phyloP scores from a whole-genome alignment of 805 yeast species.

The Metschnikowia hibisci region DNA sequence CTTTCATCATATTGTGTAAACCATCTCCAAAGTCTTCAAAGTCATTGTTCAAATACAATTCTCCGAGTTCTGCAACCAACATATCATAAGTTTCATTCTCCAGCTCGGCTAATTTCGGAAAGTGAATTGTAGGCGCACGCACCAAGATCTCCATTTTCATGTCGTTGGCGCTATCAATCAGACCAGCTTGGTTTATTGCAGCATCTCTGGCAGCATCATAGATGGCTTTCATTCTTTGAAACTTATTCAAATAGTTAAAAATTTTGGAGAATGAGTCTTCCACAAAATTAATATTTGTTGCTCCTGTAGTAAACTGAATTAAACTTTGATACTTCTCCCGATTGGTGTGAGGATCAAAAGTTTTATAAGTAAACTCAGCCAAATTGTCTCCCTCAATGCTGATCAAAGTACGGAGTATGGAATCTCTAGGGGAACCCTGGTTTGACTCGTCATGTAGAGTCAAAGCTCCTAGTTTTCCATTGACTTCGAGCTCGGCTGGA shows the following conservation, averaged over 20 bases:
- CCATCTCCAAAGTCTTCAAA: constrained; percentile 36
- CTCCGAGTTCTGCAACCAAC: constrained; percentile 76
- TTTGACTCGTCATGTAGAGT: constrained; percentile 73
- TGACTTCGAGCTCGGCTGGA: constrained; percentile 74
- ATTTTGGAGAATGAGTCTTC: constrained; percentile 76
- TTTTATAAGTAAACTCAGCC: constrained; percentile 81
- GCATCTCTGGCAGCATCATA: constrained; percentile 87
- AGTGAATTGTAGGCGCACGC: constrained; percentile 77
- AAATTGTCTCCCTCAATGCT: constrained; percentile 77
- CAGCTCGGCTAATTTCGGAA: constrained; percentile 56
- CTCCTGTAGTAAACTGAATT: constrained; percentile 66
- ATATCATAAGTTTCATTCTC: constrained; percentile 46
- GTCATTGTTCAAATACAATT: constrained; percentile 63
- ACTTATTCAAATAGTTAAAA: constrained; percentile 62
- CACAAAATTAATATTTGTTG: constrained; percentile 71
- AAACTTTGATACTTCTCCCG: constrained; percentile 50
- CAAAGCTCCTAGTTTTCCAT: constrained; percentile 72
- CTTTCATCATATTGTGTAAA: constrained; percentile 51
- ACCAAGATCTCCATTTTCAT: constrained; percentile 71
- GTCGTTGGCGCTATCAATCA: constrained; percentile 52
- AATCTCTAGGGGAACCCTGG: constrained; percentile 56
- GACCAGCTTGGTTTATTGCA: constrained; percentile 77
- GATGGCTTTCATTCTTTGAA: constrained; percentile 80
- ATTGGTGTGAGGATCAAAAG: constrained; percentile 56
- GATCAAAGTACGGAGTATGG: constrained; percentile 60